phyloP scores from a whole-genome alignment of 23 red algal species.

The Gracilaria gracilis region DNA sequence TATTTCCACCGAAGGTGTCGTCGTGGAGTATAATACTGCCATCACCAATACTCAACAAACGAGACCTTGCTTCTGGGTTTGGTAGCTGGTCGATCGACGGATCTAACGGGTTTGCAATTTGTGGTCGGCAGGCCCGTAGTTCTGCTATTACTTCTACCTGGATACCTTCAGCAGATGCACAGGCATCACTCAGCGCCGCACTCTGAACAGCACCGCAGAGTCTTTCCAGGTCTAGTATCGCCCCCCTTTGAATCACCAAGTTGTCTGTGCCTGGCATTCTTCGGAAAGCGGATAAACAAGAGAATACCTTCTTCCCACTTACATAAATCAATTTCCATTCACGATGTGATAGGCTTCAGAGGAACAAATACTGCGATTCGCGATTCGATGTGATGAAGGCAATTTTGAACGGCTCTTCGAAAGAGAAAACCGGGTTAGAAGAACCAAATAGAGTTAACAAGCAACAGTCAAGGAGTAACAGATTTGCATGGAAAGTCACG shows the following conservation, averaged over 20 bases:
- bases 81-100: constrained; percentile 46
- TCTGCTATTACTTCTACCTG: constrained; percentile 49
- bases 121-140: constrained; percentile 41
- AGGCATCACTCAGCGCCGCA: neutral
- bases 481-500: too few relatives aligned
- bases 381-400: neutral
- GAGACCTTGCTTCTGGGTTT: constrained; percentile 51
- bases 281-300: neutral
- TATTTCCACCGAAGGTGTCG: neutral
- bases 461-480: too few relatives aligned
- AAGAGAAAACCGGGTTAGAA: too few relatives aligned
- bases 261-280: constrained; percentile 35
- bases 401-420: too few relatives aligned
- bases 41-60: constrained; percentile 41
- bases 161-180: neutral
- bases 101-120: constrained; percentile 45
- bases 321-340: neutral
- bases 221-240: constrained; percentile 22
- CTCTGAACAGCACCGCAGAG: constrained; percentile 44
- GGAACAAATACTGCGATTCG: neutral
- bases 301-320: neutral
- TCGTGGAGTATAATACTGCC: constrained; percentile 28
- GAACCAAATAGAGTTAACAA: too few relatives aligned
- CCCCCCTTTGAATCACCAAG: constrained; percentile 33
- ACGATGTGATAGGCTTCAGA: neutral